Evolutionary conservation across 2,329 filamentous ascomycete genomes (phyloP), one percentile per base, ranked within the genome.

Genomic region (Onygena corvina): DNA sequence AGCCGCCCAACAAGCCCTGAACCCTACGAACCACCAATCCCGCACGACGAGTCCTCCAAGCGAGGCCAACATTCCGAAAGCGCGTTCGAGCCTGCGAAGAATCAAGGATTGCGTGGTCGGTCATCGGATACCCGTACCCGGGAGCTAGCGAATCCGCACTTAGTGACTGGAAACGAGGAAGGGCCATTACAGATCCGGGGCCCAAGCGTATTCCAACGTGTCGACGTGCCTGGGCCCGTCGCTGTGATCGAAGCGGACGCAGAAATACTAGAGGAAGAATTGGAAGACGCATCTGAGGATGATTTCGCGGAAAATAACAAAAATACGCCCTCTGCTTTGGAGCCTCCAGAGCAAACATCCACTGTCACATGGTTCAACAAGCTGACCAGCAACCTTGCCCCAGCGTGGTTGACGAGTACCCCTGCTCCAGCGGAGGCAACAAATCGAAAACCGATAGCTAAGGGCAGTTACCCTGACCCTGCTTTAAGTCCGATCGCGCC

Each of bases 341-440:
- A 46, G 11, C 44, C 21, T 14, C 45, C 35, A 11, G 20, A 40
- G n/a, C 42, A 31, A 48, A 57, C 21, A 21, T 27, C 35, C 4
- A 49, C 58, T 47, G 61, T 64, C 53, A 63, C 65, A 51, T 69
- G 64, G 67, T 66, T 67, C 46, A 58, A 61, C 48, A 62, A 54
- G 16, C 34, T 59, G 23, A 56, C 57, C 3, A 48, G 53, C 21
- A 47, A 35, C 40, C 36, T 55, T 23, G 52, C 54, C 12, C 54
- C 54, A 42, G 46, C 52, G 11, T 56, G 54, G 54, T 29, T 56
- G n/a, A 48, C 30, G 11, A 38, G 47, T 31, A 44, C 50, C 16
- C 5, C 47, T 42, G 34, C 46, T 31, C 27, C 38, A 12, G 44
- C 40, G 20, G n/a, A 23, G 2, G 38, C 42, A 29, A 48, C 27